A percentile compares a stretch with the other conserved stretches of the same genome.
Conservation (phyloP, 2,329 filamentous ascomycete species). For the Calonectria pteridis region DNA sequence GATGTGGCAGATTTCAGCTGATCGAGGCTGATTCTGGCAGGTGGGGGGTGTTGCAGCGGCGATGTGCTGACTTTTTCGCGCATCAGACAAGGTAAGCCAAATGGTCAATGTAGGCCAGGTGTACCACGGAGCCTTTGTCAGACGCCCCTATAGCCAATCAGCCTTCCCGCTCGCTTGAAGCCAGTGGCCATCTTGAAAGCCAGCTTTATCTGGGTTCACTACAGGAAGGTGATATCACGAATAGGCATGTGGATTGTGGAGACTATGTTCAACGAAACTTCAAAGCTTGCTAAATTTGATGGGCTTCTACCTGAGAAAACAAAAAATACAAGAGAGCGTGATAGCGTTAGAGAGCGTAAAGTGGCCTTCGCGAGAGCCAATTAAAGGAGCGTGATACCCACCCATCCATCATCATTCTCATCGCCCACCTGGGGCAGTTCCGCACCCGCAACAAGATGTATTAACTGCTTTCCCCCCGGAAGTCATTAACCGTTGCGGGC, state of each 20-base stretch:
- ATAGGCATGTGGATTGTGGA: neutral
- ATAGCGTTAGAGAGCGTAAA: neutral
- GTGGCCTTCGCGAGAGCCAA: neutral
- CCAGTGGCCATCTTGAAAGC: too few relatives aligned
- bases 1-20: too few relatives aligned
- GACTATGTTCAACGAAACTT: neutral
- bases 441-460: neutral
- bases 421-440: neutral
- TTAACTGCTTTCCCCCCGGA: neutral
- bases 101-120: too few relatives aligned
- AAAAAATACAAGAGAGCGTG: conserved; percentile 2
- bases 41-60: too few relatives aligned
- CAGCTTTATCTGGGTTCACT: too few relatives aligned
- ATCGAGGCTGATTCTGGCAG: too few relatives aligned
- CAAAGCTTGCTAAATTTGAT: neutral
- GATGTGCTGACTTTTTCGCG: too few relatives aligned
- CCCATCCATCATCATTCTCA: neutral
- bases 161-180: too few relatives aligned
- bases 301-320: neutral
- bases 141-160: too few relatives aligned
- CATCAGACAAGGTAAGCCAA: too few relatives aligned
- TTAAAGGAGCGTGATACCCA: neutral
- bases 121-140: too few relatives aligned
- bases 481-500: neutral
- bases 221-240: neutral